Evolutionary conservation across 2,329 filamentous ascomycete genomes (phyloP).

Genomic region (Pestalotiopsis sp.): DNA sequence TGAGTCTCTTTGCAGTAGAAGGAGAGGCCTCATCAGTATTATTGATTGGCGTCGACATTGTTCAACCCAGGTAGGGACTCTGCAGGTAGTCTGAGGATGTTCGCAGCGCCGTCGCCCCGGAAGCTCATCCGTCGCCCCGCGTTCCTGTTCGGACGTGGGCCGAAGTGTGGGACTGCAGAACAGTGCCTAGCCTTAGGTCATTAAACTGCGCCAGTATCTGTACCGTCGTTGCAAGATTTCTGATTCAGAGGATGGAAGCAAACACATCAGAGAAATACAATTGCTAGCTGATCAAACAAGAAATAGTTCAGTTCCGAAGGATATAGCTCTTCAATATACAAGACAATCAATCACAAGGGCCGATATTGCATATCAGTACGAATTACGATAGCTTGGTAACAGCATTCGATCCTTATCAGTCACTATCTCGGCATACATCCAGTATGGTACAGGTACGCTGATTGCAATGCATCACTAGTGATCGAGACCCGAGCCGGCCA

Average conservation of each 20-base stretch:
- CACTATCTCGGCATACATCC: background rate
- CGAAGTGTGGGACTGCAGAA: background rate
- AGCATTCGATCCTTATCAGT: background rate
- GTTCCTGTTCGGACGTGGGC: background rate
- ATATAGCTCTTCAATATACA: background rate
- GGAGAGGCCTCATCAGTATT: slow-evolving; percentile 12
- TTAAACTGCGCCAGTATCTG: no score
- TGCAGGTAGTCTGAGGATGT: no score
- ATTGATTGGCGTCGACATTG: background rate
- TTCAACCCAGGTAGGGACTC: no score
- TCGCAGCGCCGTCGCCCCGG: no score
- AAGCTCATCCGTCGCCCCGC: background rate
- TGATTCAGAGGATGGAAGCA: no score
- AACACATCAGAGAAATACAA: no score
- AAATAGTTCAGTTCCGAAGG: no score
- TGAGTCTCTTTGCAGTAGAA: slow-evolving; percentile 13
- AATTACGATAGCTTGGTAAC: no score
- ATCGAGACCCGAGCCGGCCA: background rate
- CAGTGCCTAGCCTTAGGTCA: no score
- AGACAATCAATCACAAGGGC: background rate
- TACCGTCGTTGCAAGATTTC: no score
- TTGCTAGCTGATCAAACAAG: no score
- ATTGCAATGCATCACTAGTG: background rate
- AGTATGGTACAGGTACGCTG: background rate
- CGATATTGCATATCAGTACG: background rate